Percentiles rank a stretch among this genome's conserved stretches.
Evolutionary conservation across 1,284 basidiomycete species (phyloP).

Genomic region (Ceratobasidium sp.): DNA sequence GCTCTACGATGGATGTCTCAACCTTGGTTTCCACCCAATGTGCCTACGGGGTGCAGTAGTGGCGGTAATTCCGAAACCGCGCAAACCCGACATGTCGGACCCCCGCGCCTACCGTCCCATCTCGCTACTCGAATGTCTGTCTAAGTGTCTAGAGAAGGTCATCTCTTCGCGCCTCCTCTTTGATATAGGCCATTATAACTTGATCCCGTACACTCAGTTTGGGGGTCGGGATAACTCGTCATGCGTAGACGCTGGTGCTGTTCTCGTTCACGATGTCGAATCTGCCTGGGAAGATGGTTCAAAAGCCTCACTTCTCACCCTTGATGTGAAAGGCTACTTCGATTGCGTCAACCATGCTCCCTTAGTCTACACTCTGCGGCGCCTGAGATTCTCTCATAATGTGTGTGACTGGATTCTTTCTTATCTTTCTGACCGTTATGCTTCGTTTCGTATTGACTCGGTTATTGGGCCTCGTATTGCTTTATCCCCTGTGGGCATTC

Average conservation of each 20-base stretch:
- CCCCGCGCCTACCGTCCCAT: conserved; percentile 58
- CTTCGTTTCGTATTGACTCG: conserved; percentile 50
- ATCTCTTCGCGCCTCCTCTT: conserved; percentile 49
- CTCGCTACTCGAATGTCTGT: conserved; percentile 54
- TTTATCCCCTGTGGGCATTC: conserved; percentile 36
- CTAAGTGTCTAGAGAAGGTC: conserved; percentile 53
- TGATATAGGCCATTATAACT: conserved; percentile 47
- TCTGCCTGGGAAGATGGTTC: conserved; percentile 48
- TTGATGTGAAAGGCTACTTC: conserved; percentile 53
- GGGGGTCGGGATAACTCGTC: conserved; percentile 49
- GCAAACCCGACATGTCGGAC: conserved; percentile 53
- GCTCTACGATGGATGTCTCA: background rate
- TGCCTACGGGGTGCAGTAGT: conserved; percentile 48
- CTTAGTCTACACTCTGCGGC: conserved; percentile 32
- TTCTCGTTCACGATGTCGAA: conserved; percentile 50
- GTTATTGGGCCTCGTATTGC: background rate
- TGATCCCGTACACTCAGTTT: conserved; percentile 53
- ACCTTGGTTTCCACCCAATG: conserved; percentile 26
- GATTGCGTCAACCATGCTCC: conserved; percentile 50
- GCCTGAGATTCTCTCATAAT: conserved; percentile 23
- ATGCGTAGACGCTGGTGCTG: conserved; percentile 28
- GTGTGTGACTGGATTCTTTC: conserved; percentile 5
- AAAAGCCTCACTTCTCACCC: conserved; percentile 49
- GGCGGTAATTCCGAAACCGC: conserved; percentile 57
- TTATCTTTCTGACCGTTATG: conserved; percentile 46